Base-by-base conservation (phyloP, 441 rosid genomes). In the Aquilaria agallochum region DNA sequence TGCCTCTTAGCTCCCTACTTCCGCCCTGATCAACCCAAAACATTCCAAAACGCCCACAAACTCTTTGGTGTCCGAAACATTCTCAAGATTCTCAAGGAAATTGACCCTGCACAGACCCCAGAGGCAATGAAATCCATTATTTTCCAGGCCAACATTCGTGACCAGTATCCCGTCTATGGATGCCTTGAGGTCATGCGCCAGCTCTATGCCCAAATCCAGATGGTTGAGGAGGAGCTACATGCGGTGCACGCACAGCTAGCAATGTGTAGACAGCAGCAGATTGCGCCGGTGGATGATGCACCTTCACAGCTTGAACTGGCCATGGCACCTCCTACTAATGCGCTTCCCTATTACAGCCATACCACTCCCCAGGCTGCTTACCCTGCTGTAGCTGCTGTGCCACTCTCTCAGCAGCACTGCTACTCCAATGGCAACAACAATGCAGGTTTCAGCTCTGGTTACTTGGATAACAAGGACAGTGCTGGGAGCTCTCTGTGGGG, bases 91-190 rank as follows among this genome's bases (percentile, higher is more conserved):
- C 69, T 90, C 1, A 75, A 78, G 67, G 69, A 53, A 2, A 74
- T 92, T 4, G 83, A 86, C 14, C 62, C 76, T 2, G 9, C 53
- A 9, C 93, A 86, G 53, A 76, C 67, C 69, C 68, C 69, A 0
- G 90, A 84, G 45, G 97, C 98, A 1, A 95, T 92, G 97, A 73
- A 76, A 30, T 92, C 98, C 0, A 88, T 95, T 40, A 92, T 83
- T 11, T 88, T 72, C 50, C 84, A 95, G 55, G 78, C 98, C 1
- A 74, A 84, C 57, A 70, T 85, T 48, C 89, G 98, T 0, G 96
- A 85, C 30, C 72, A 72, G 68, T 82, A 60, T n/a, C 99, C 99
- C 2, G 93, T 90, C 11, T 83, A 81, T 14, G 99, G 99, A 0
- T 95, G 97, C 42, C 72, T 74, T 5, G 91, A 88, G 0, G 63